A percentile compares a stretch with the other conserved stretches of the same genome.
Evolutionary conservation across 768 basidiomycete species (phyloP).

Genomic region (Leucogyrophana mollusca): DNA sequence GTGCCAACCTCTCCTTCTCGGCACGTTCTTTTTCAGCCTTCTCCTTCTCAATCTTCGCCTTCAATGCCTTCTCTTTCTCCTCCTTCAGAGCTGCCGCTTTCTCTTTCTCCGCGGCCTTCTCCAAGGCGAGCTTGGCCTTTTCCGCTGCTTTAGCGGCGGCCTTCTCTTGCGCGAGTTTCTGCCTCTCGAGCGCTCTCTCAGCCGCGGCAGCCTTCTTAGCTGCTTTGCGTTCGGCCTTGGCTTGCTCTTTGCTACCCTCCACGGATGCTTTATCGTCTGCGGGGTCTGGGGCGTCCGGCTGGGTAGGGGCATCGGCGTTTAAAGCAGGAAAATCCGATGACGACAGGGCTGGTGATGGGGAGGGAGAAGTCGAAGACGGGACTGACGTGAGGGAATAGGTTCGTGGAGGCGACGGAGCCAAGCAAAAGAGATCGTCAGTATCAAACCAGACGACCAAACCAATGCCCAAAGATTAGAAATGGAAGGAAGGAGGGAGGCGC

Average conservation of each 20-base stretch:
- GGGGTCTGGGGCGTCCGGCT: slow-evolving; percentile 28
- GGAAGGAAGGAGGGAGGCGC: slow-evolving; percentile 46
- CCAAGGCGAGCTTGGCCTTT: slow-evolving; percentile 49
- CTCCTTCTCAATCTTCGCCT: slow-evolving; percentile 38
- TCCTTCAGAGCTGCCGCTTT: slow-evolving; percentile 37
- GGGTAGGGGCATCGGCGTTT: slow-evolving; percentile 10
- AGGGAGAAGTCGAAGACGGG: slow-evolving; percentile 34
- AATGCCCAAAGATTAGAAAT: slow-evolving; percentile 35
- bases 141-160: slow-evolving; percentile 53
- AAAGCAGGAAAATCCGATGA: slow-evolving; percentile 78
- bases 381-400: slow-evolving; percentile 22
- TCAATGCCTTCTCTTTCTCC: slow-evolving; percentile 37
- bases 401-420: slow-evolving; percentile 17
- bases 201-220: slow-evolving; percentile 62
- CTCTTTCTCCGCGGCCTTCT: slow-evolving; percentile 57
- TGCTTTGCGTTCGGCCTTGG: slow-evolving; percentile 61
- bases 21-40: slow-evolving; percentile 34
- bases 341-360: slow-evolving; percentile 52
- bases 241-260: slow-evolving; percentile 42
- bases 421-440: slow-evolving; percentile 40
- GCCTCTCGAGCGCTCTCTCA: slow-evolving; percentile 62
- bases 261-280: slow-evolving; percentile 32
- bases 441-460: slow-evolving; percentile 42
- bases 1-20: slow-evolving; percentile 34
- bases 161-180: slow-evolving; percentile 57